phyloP scores from a whole-genome alignment of 139 green algal genomes.

The Tetraselmis chui region DNA sequence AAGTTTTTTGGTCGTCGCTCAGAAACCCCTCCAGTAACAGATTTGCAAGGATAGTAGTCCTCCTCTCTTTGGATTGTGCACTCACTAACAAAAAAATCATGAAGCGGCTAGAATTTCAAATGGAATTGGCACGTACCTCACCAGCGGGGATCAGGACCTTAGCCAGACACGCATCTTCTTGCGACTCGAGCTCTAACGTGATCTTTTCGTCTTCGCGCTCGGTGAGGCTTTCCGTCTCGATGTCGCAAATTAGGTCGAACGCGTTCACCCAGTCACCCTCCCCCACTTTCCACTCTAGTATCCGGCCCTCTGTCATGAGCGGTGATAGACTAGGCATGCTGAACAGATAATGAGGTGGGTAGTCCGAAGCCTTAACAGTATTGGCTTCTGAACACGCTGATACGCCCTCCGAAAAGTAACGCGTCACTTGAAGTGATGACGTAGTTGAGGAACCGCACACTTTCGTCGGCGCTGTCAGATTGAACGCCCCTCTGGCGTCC shows the following conservation, averaged over 20 bases:
- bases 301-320: background rate
- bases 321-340: background rate
- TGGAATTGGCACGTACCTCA: background rate
- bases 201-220: background rate
- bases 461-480: too few species aligned
- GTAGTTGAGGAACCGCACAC: too few species aligned
- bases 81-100: too few species aligned
- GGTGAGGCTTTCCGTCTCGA: background rate
- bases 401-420: background rate
- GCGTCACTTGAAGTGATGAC: too few species aligned
- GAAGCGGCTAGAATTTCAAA: too few species aligned
- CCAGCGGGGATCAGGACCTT: background rate
- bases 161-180: background rate
- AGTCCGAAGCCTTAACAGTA: too few species aligned
- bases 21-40: background rate
- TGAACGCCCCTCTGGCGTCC: too few species aligned
- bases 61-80: too few species aligned
- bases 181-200: background rate
- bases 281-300: background rate
- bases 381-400: background rate
- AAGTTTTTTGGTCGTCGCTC: background rate
- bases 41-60: too few species aligned
- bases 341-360: background rate
- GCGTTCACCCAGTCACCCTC: background rate
- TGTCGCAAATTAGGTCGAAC: background rate